Conservation (phyloP, 2,329 filamentous ascomycete genomes). For the Exophiala phaeomuriformis region DNA sequence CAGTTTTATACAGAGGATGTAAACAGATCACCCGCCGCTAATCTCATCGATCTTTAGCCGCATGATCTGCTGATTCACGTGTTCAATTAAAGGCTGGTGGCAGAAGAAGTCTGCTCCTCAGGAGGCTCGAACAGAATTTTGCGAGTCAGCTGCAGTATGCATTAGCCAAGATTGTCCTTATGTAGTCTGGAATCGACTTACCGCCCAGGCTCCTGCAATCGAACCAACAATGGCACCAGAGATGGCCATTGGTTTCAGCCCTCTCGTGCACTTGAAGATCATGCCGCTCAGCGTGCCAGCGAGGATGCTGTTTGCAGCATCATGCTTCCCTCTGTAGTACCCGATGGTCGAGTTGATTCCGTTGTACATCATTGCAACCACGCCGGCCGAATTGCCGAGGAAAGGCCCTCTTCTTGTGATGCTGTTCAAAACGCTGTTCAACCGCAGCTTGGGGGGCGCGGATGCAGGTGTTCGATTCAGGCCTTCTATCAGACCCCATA, state of each 20-base stretch:
- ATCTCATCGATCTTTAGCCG: neutral
- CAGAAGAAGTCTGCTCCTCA: constrained; percentile 5
- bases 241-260: constrained; percentile 85
- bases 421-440: constrained; percentile 92
- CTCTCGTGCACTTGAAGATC: constrained; percentile 93
- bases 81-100: constrained; percentile 2
- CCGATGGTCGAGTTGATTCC: constrained; percentile 80
- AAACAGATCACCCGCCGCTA: neutral
- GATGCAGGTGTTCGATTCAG: constrained; percentile 62
- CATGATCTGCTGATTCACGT: neutral
- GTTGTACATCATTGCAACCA: constrained; percentile 95
- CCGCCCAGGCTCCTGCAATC: constrained; percentile 81
- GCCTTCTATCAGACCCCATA: constrained; percentile 88
- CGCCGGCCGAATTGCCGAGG: constrained; percentile 89
- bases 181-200: constrained; percentile 47
- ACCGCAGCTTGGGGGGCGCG: constrained; percentile 78
- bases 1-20: constrained; percentile 17
- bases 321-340: constrained; percentile 73
- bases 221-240: constrained; percentile 83
- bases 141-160: constrained; percentile 40
- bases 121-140: constrained; percentile 43
- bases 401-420: constrained; percentile 90
- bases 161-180: constrained; percentile 21
- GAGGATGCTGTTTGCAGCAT: constrained; percentile 77
- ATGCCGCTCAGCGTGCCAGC: constrained; percentile 85